These are phyloP conservation scores for Arthromyces matolae DNA, from an alignment of 768 basidiomycete genomes.

Conservation along the genomic window DNA sequence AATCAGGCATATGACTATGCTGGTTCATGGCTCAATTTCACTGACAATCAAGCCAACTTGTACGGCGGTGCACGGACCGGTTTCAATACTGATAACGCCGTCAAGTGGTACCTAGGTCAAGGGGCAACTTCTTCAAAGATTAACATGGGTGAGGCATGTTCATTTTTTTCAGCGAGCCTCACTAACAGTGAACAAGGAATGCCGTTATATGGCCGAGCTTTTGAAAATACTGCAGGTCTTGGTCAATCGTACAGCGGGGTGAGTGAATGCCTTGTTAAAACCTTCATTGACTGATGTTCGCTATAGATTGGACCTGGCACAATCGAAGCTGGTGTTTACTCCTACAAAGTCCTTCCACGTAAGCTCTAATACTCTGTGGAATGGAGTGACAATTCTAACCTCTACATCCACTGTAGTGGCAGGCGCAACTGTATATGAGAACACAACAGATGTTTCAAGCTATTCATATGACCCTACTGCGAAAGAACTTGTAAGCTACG, in stretches of 20 bases:
- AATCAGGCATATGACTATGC: slow-evolving; percentile 70
- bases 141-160: slow-evolving; percentile 45
- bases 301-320: slow-evolving; percentile 67
- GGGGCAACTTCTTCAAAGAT: slow-evolving; percentile 69
- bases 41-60: slow-evolving; percentile 58
- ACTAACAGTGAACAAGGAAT: slow-evolving; percentile 41
- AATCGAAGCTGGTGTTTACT: slow-evolving; percentile 67
- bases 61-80: slow-evolving; percentile 61
- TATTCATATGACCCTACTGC: slow-evolving; percentile 74
- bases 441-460: slow-evolving; percentile 64
- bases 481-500: slow-evolving; percentile 71
- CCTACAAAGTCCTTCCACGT: slow-evolving; percentile 70
- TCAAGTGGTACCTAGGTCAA: slow-evolving; percentile 53
- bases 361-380: too few relatives aligned
- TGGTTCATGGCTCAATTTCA: slow-evolving; percentile 68
- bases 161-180: neutral
- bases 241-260: slow-evolving; percentile 68
- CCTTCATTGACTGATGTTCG: neutral
- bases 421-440: slow-evolving; percentile 60
- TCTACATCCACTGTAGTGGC: slow-evolving; percentile 28
- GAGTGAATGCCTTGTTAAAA: slow-evolving; percentile 15
- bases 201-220: slow-evolving; percentile 78
- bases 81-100: slow-evolving; percentile 64
- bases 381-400: neutral
- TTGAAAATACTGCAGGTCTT: slow-evolving; percentile 65